Evolutionary conservation across 2,329 filamentous ascomycete genomes (phyloP), one percentile per base, ranked within the genome.

Genomic region (Pestalotiopsis sp.): DNA sequence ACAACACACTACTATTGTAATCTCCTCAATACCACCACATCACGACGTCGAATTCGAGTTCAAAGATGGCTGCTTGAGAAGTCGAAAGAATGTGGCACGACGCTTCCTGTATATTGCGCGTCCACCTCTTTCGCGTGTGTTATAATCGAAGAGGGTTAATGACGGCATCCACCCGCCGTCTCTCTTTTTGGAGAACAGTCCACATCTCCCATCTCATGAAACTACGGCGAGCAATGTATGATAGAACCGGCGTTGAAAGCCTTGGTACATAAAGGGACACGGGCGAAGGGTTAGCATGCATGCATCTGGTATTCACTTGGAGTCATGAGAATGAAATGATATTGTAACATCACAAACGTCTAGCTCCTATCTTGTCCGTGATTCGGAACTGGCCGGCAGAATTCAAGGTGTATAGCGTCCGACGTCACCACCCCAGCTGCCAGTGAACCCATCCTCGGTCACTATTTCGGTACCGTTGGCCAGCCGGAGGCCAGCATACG

Each of bases 381-480:
- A 55, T 55, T 35, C 7, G 9, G 5, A 26, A 6, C 20, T n/a
- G 4, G 4, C 20, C 17, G 11, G 10, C 40, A 22, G 6, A 22
- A 3, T n/a, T 66, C 68, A 74, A 11, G 75, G 70, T 20, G 78
- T 81, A 65, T 82, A 81, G 17, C 80, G 76, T n/a, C 75, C 80
- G 65, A 81, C 75, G 65, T 78, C 72, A 48, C 78, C 76, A 35
- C 79, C 79, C 80, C 80, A 81, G 9, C 77, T 78, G 9, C 80
- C 80, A 1, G 72, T 76, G 65, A 80, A 81, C 5, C 75, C 76
- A 10, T 72, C 69, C 20, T 76, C 71, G 2, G 78, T 73, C 11
- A 70, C 66, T 40, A 81, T 75, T 3, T 71, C 71, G 0, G 76
- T 77, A 35, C 78, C 80, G 40, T 81, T 74, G 5, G 74, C 79